Evolutionary conservation across 805 yeast species (phyloP), one percentile per base, ranked within the genome.

Genomic region (Schizosaccharomyces pombe): DNA sequence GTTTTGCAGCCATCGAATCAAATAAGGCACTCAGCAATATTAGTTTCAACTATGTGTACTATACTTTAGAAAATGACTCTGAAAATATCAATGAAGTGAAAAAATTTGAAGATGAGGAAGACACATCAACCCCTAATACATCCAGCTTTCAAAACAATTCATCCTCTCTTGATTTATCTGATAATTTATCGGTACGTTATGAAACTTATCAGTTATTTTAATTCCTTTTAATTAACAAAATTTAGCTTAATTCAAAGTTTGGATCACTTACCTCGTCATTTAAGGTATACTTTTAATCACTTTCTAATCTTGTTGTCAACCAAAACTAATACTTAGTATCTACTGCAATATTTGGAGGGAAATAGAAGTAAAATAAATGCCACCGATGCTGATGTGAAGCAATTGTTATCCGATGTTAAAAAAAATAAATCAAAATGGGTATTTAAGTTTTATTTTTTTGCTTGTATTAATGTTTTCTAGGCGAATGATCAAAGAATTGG

Each of bases 401-500:
- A 82, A 57, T 70, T 91, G 58, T 80, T 91, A 55, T 76, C 84
- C 74, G 98, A 91, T 63, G 97, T 91, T 8, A 74, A 96, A 53
- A 91, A 87, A 61, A 89, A 87, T 63, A 72, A 97, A 57, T 93
- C 97, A 0, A 91, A 91, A 67, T 43, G 49, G 49, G 49, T 43
- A 43, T 5, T 14, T 1, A 43, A 32, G 14, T 32, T 14, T 22
- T 5, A 3, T 2, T n/a, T 9, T n/a, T 43, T 8, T 16, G n/a
- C 8, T 22, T 9, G 14, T 22, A 22, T 22, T 43, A 43, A 43
- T 29, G 9, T 2, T 32, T n/a, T 19, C 4, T 91, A 98, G 99
- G 93, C 96, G 6, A 84, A 84, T 56, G 96, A 91, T 63, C 94
- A 87, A 56, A 74, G 83, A 57, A 79, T 91, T 47, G 99, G 99